phyloP scores from a whole-genome alignment of 768 basidiomycete species.

The Podaxis mareebaensis region DNA sequence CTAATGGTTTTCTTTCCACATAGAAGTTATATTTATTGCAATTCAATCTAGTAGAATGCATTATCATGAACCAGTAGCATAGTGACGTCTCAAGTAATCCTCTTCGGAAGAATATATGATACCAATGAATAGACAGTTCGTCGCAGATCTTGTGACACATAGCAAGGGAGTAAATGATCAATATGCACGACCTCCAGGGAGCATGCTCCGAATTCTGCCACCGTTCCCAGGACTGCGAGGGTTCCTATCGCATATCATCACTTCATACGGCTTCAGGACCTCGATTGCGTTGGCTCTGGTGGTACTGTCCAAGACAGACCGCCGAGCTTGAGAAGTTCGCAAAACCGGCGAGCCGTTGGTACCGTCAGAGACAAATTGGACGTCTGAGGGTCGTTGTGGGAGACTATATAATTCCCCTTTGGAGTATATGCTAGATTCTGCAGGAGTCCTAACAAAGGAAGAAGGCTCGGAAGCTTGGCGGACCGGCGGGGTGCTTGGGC shows the following conservation, averaged over 20 bases:
- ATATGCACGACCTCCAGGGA: not conserved
- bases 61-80: not conserved
- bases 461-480: not conserved
- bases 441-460: not conserved
- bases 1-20: constrained; percentile 3
- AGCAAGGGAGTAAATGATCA: not conserved
- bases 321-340: not conserved
- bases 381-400: not conserved
- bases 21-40: not conserved
- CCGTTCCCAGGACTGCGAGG: not conserved
- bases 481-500: not conserved
- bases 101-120: too few relatives aligned
- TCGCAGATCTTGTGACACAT: not conserved
- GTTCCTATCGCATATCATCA: not conserved
- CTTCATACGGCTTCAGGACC: not conserved
- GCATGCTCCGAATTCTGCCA: not conserved
- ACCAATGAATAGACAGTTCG: too few relatives aligned
- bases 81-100: not conserved
- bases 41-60: not conserved
- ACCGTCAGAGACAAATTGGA: not conserved
- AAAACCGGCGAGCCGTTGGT: not conserved
- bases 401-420: not conserved
- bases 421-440: not conserved
- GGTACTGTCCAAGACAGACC: not conserved
- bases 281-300: not conserved